Base-by-base conservation (phyloP, 2,329 filamentous ascomycete genomes). In the Fusarium sp. region DNA sequence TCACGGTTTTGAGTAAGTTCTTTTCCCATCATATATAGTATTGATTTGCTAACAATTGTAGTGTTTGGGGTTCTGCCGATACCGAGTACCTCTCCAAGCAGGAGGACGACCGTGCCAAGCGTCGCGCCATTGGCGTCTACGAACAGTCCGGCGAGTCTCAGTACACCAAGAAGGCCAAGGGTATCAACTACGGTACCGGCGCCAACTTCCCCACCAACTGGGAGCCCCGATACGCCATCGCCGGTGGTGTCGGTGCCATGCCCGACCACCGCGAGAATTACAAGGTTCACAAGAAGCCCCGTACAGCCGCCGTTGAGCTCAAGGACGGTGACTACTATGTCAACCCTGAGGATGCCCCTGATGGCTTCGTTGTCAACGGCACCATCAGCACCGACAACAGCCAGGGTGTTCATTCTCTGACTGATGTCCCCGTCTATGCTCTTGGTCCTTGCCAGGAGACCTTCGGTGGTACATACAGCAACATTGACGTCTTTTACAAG, bases 201-300 rank as follows among this genome's bases (percentile, higher is more conserved):
- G 84, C 88, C 72, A 88, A 92, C 82, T 97, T 96, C 84, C 93
- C 93, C 21, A 84, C 87, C 67, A 93, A 93, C 83, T 96, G 93
- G 93, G 91, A 93, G 77, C 93, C 93, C 16, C 88, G 93, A 31
- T 96, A 95, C 81, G 91, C 91, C 61, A 88, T 97, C 52, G 92
- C 91, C 58, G 86, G 89, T 42, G 93, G 93, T 53, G 79, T 93
- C 34, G 88, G 85, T 50, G 91, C 91, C 31, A 86, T 87, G 76
- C 93, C 93, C 0, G 93, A 97, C 78, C 88, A 85, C 74, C 86
- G 91, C 23, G 93, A 97, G 83, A 87, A 92, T 81, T 97, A 90
- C 84, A 85, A 85, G 69, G 89, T 95, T 16, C 89, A 89, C 81
- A 88, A 88, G 78, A 81, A 84, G 19, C 86, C 92, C 2, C 88